Percentiles rank a stretch among this genome's conserved stretches.
Conservation (phyloP, 2,329 filamentous ascomycete genomes). For the Calonectria pteridis region DNA sequence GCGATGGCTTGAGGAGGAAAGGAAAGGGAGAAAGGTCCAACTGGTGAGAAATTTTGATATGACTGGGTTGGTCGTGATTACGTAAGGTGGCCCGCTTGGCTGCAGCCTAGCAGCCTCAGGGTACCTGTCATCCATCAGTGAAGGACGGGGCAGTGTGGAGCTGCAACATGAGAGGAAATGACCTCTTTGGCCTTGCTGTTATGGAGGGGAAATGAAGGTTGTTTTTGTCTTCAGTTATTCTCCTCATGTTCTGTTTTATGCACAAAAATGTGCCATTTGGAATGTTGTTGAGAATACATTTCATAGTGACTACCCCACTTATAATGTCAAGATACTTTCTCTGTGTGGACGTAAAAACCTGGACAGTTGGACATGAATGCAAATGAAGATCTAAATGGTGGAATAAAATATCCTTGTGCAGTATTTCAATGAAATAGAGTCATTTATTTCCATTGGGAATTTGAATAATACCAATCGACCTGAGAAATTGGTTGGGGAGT, state of each 20-base stretch:
- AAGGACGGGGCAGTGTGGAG: neutral
- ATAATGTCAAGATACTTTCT: neutral
- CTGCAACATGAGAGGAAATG: neutral
- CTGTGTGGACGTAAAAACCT: neutral
- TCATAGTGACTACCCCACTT: neutral
- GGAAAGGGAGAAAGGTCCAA: slow-evolving; percentile 15
- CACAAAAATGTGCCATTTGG: neutral
- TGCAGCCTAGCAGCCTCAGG: slow-evolving; percentile 24
- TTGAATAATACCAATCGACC: neutral
- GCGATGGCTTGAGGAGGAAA: slow-evolving; percentile 72
- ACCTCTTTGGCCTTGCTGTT: neutral
- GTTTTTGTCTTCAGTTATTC: neutral
- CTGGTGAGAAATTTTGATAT: slow-evolving; percentile 35
- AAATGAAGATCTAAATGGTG: neutral
- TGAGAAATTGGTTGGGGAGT: neutral
- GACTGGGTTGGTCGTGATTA: slow-evolving; percentile 9
- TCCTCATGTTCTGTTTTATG: neutral
- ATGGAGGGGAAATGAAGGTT: too few relatives aligned
- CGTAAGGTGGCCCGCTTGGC: slow-evolving; percentile 26
- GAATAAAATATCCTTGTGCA: neutral
- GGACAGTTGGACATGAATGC: neutral
- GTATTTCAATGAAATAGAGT: too few relatives aligned
- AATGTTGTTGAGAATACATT: neutral
- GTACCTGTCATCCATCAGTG: slow-evolving; percentile 12
- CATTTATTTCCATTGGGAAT: neutral